A percentile compares a stretch with the other conserved stretches of the same genome.
Conservation (phyloP, 2,329 filamentous ascomycete genomes). For the Coniochaeta sp. region DNA sequence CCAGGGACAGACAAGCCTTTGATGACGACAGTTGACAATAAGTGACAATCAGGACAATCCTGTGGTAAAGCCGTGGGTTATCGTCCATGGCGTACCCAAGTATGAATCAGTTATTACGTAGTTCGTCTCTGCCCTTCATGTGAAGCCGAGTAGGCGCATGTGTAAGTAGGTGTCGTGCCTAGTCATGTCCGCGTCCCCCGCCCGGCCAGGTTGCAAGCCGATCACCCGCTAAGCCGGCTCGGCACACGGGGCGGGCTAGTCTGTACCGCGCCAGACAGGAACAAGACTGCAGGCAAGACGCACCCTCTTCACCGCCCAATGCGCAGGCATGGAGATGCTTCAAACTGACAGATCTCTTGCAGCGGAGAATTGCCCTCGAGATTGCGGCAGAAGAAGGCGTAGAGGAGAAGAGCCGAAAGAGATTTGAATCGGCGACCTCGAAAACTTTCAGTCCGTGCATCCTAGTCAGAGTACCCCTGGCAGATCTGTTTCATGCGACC, state of each 20-base stretch:
- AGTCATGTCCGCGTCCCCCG: neutral
- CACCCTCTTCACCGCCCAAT: neutral
- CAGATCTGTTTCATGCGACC: slow-evolving; percentile 3
- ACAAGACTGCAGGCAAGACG: neutral
- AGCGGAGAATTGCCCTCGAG: neutral
- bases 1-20: neutral
- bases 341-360: neutral
- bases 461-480: neutral
- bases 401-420: neutral
- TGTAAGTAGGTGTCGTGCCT: neutral
- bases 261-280: neutral
- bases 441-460: neutral
- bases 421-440: slow-evolving; percentile 3
- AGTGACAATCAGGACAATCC: neutral
- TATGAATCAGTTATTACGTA: neutral
- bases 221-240: neutral
- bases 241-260: neutral
- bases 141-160: neutral
- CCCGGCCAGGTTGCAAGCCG: neutral
- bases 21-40: neutral
- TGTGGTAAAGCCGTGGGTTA: neutral
- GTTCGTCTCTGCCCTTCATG: neutral
- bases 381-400: neutral
- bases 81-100: neutral
- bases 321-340: neutral